These are phyloP conservation scores for Phyllosticta capitalensis DNA, from an alignment of 2,329 filamentous ascomycete genomes.

Conservation along the genomic window DNA sequence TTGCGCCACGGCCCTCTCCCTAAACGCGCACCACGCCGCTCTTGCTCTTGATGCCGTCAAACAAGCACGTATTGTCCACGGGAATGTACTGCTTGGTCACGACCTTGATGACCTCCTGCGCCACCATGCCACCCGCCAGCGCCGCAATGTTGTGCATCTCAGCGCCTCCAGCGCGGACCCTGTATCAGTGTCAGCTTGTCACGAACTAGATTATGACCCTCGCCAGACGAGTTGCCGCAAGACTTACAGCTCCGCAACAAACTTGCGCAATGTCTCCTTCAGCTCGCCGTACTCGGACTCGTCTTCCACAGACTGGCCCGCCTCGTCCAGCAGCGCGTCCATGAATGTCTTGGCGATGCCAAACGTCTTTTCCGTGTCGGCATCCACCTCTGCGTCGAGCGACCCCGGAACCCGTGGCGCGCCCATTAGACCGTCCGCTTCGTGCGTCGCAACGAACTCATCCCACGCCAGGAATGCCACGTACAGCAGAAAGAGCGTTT, in stretches of 20 bases:
- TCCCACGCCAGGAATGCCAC: constrained; percentile 45
- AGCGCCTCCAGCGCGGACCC: constrained; percentile 59
- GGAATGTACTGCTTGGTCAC: constrained; percentile 61
- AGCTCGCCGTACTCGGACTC: constrained; percentile 32
- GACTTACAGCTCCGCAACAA: constrained; percentile 36
- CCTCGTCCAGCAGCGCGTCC: constrained; percentile 34
- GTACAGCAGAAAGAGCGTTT: constrained; percentile 39
- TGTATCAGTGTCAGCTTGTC: not conserved
- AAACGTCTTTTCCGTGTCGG: constrained; percentile 30
- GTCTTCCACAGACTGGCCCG: constrained; percentile 27
- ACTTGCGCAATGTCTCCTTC: constrained; percentile 26
- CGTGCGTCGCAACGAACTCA: constrained; percentile 33
- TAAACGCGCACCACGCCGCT: constrained; percentile 42
- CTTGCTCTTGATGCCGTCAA: constrained; percentile 51
- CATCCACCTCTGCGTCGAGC: constrained; percentile 24
- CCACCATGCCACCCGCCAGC: constrained; percentile 79
- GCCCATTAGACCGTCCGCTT: constrained; percentile 24
- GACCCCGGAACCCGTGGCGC: constrained; percentile 29
- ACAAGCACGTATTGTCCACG: constrained; percentile 54
- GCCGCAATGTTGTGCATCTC: constrained; percentile 92
- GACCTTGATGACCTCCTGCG: constrained; percentile 88
- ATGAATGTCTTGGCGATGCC: constrained; percentile 35
- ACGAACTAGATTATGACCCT: too few relatives aligned
- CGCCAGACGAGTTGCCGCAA: not conserved
- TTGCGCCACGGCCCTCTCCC: not conserved